A percentile compares a stretch with the other conserved stretches of the same genome.
Conservation (phyloP, 106 monocot species). For the Cymbidium sinense region DNA sequence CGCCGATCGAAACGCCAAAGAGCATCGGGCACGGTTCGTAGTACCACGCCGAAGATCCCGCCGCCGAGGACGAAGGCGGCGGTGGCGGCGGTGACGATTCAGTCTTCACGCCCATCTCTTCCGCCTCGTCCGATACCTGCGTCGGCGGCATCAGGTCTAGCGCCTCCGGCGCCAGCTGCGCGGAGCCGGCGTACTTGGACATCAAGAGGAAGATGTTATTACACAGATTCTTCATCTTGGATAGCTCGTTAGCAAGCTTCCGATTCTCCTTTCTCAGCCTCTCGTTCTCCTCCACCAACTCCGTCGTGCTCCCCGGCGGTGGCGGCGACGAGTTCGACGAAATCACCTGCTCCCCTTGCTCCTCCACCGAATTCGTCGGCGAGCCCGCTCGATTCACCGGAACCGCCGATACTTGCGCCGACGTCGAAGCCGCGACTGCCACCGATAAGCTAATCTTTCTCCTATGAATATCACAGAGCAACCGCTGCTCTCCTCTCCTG, state of each 20-base stretch:
- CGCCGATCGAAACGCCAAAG: slow-evolving; percentile 52
- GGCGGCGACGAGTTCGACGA: slow-evolving; percentile 35
- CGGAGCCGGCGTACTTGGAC: slow-evolving; percentile 19
- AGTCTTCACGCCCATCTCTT: slow-evolving; percentile 1
- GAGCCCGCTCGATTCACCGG: background rate
- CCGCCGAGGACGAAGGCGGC: background rate
- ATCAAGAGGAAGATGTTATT: slow-evolving; percentile 26
- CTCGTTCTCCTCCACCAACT: slow-evolving; percentile 43
- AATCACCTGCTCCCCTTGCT: slow-evolving; percentile 19
- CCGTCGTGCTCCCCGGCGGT: slow-evolving; percentile 5
- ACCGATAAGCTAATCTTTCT: slow-evolving; percentile 34
- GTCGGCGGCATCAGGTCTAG: slow-evolving; percentile 13
- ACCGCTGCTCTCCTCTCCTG: slow-evolving; percentile 48
- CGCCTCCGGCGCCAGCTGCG: background rate
- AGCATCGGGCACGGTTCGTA: slow-evolving; percentile 20
- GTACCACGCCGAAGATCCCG: background rate
- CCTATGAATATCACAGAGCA: slow-evolving; percentile 76
- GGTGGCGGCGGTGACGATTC: background rate
- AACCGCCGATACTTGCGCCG: background rate
- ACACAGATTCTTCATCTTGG: slow-evolving; percentile 37
- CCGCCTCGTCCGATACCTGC: slow-evolving; percentile 5
- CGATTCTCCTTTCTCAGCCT: slow-evolving; percentile 35
- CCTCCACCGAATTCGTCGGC: slow-evolving; percentile 31
- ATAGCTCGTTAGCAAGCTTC: slow-evolving; percentile 22
- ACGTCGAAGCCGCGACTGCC: background rate